Evolutionary conservation across 352 stramenopile genomes (phyloP).

Genomic region (Halophytophthora polymorphica): DNA sequence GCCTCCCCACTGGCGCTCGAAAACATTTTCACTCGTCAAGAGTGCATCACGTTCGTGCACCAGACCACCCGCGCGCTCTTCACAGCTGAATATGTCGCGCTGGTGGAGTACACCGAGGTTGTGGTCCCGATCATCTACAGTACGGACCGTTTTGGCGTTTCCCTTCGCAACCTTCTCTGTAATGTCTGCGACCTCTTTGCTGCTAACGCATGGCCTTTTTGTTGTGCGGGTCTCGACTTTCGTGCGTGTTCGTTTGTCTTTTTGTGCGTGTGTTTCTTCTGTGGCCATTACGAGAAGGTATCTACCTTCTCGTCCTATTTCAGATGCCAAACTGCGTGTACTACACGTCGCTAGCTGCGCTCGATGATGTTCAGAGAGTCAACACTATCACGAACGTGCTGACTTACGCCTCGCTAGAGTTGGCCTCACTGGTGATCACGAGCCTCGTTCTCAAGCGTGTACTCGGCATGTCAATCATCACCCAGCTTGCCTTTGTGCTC

Average conservation of each 20-base stretch:
- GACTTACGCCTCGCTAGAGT: slow-evolving; percentile 14
- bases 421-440: slow-evolving; percentile 11
- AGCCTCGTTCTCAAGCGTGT: slow-evolving; percentile 14
- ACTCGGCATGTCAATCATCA: slow-evolving; percentile 20
- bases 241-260: neutral
- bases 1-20: slow-evolving; percentile 3
- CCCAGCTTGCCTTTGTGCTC: slow-evolving; percentile 36
- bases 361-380: slow-evolving; percentile 6
- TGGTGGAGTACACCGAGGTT: slow-evolving; percentile 40
- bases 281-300: neutral
- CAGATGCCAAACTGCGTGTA: slow-evolving; percentile 26
- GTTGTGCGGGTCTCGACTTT: neutral
- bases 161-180: too few species aligned
- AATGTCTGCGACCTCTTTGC: too few species aligned
- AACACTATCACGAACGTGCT: slow-evolving; percentile 11
- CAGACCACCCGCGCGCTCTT: slow-evolving; percentile 27
- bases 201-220: neutral
- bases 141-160: too few species aligned
- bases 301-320: slow-evolving; percentile 14
- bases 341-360: slow-evolving; percentile 8
- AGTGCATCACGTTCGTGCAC: slow-evolving; percentile 18
- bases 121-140: slow-evolving; percentile 32
- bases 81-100: slow-evolving; percentile 34
- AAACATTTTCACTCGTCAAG: slow-evolving; percentile 6
- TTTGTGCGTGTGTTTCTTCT: too few species aligned